These are phyloP conservation scores for Lentinula raphanica DNA, from an alignment of 768 basidiomycete genomes.

Conservation along the genomic window DNA sequence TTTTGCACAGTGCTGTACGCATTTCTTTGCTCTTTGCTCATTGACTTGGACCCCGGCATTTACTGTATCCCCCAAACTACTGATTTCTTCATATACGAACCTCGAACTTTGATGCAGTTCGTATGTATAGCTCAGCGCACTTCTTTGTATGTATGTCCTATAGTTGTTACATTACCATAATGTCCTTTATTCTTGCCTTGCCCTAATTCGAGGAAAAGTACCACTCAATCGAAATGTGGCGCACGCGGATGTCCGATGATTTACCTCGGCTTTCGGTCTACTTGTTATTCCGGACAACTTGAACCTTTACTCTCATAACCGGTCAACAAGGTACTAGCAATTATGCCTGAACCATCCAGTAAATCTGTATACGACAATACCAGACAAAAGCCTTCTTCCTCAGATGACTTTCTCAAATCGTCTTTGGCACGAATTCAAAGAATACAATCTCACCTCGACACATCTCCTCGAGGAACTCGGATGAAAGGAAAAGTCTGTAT, in stretches of 20 bases:
- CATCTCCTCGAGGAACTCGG: slow-evolving; percentile 45
- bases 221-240: too few species aligned
- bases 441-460: slow-evolving; percentile 63
- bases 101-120: neutral
- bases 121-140: neutral
- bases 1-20: neutral
- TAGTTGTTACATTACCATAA: neutral
- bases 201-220: neutral
- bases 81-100: neutral
- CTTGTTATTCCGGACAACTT: neutral
- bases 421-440: slow-evolving; percentile 63
- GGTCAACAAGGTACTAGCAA: too few species aligned
- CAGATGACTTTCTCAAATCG: slow-evolving; percentile 52
- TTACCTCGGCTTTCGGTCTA: neutral
- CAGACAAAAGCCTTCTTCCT: slow-evolving; percentile 6
- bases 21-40: neutral
- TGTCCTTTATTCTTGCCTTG: neutral
- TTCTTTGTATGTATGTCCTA: neutral
- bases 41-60: neutral
- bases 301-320: neutral
- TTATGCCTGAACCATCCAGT: slow-evolving; percentile 3
- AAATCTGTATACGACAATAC: slow-evolving; percentile 35
- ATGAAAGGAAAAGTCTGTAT: slow-evolving; percentile 79
- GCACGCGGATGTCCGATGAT: too few species aligned
- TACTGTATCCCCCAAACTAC: neutral